These are phyloP conservation scores for Cenococcum geophilum DNA, from an alignment of 495 filamentous ascomycete species.

Conservation along the genomic window DNA sequence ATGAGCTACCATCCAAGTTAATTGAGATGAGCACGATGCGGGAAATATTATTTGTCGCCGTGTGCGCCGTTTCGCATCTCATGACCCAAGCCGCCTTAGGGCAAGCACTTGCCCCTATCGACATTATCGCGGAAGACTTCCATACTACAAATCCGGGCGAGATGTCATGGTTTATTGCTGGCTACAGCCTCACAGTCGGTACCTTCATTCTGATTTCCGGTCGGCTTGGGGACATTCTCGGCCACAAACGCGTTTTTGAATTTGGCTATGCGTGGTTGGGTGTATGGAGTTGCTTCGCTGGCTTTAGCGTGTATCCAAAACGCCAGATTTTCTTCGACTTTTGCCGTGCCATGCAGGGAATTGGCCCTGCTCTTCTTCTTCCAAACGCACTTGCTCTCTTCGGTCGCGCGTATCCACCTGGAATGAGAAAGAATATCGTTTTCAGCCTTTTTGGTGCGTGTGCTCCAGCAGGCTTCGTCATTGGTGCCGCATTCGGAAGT, in stretches of 20 bases:
- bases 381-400: conserved; percentile 38
- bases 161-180: conserved; percentile 51
- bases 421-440: conserved; percentile 34
- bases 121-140: conserved; percentile 32
- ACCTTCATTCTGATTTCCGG: conserved; percentile 61
- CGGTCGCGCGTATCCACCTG: conserved; percentile 32
- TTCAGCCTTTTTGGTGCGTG: conserved; percentile 34
- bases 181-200: conserved; percentile 55
- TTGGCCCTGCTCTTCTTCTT: conserved; percentile 36
- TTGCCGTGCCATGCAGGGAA: conserved; percentile 37
- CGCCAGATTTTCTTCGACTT: conserved; percentile 37
- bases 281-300: conserved; percentile 55
- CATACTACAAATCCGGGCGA: conserved; percentile 27
- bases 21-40: conserved; percentile 23
- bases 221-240: conserved; percentile 58
- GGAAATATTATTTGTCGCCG: conserved; percentile 30
- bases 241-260: conserved; percentile 56
- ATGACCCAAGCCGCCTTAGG: conserved; percentile 37
- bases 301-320: conserved; percentile 43
- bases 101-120: conserved; percentile 33
- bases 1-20: conserved; percentile 4
- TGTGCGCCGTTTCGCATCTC: conserved; percentile 33
- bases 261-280: conserved; percentile 57
- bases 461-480: conserved; percentile 33
- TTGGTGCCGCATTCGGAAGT: conserved; percentile 28